Evolutionary conservation across 495 filamentous ascomycete genomes (phyloP).

Genomic region (Aspergillus asperescens): DNA sequence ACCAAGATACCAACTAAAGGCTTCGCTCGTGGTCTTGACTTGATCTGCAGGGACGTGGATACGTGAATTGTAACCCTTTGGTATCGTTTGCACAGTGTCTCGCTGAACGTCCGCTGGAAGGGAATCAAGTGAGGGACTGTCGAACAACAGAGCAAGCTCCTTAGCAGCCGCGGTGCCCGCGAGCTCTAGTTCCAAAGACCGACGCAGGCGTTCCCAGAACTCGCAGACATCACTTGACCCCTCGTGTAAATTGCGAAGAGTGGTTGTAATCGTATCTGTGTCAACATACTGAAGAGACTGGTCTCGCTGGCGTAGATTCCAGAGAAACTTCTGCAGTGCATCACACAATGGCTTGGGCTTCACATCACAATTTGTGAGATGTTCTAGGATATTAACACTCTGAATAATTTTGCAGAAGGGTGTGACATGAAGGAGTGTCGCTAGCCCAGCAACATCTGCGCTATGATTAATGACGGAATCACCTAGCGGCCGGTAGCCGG

Average conservation of each 20-base stretch:
- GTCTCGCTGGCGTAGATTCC: slow-evolving; percentile 35
- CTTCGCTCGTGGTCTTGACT: slow-evolving; percentile 29
- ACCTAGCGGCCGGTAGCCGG: slow-evolving; percentile 52
- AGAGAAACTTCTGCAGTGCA: slow-evolving; percentile 43
- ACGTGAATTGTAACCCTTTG: slow-evolving; percentile 38
- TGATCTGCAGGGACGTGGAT: slow-evolving; percentile 36
- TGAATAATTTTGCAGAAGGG: slow-evolving; percentile 56
- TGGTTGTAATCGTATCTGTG: slow-evolving; percentile 40
- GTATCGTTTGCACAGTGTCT: slow-evolving; percentile 29
- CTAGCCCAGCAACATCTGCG: slow-evolving; percentile 48
- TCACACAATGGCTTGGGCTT: slow-evolving; percentile 50
- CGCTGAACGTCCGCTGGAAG: neutral
- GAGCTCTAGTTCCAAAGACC: slow-evolving; percentile 49
- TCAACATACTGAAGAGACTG: slow-evolving; percentile 39
- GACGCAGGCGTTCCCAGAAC: slow-evolving; percentile 51
- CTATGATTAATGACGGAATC: slow-evolving; percentile 46
- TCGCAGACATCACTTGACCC: slow-evolving; percentile 44
- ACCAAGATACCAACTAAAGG: slow-evolving; percentile 28
- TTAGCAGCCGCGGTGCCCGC: slow-evolving; percentile 38
- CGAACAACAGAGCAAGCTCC: slow-evolving; percentile 43
- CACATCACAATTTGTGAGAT: slow-evolving; percentile 41
- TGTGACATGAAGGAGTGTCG: slow-evolving; percentile 54
- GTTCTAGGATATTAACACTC: slow-evolving; percentile 44
- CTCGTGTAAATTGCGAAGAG: slow-evolving; percentile 40
- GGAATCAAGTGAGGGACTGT: slow-evolving; percentile 27